Conservation (phyloP, 139 green algal species). For the Haematococcus sp. region DNA sequence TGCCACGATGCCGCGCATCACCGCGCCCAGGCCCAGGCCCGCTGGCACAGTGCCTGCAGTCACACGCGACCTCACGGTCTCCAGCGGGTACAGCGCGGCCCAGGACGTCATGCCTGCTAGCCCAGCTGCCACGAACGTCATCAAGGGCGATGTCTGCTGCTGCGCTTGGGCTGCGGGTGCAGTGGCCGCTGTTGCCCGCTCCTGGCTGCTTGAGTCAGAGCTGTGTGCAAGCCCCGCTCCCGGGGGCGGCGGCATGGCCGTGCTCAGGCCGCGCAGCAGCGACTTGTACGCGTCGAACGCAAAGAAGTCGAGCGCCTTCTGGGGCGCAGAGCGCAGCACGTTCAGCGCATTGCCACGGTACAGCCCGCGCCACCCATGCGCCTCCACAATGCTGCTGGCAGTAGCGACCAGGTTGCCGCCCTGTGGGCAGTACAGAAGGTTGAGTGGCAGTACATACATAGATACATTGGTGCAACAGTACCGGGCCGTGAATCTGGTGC, state of each 20-base stretch:
- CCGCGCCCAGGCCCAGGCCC: conserved; percentile 30
- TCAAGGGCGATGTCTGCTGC: no score
- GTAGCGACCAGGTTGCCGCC: conserved; percentile 18
- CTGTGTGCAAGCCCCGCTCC: conserved; percentile 13
- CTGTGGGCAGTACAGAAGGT: no score
- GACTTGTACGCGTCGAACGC: conserved; percentile 66
- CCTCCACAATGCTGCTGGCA: background rate
- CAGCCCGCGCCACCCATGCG: conserved; percentile 50
- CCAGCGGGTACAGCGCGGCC: conserved; percentile 77
- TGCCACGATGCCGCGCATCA: conserved; percentile 47
- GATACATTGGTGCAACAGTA: background rate
- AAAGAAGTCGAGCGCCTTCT: conserved; percentile 82
- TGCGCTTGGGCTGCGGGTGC: no score
- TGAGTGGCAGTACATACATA: background rate
- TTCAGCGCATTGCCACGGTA: conserved; percentile 82
- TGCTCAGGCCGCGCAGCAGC: conserved; percentile 7
- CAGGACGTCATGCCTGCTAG: conserved; percentile 63
- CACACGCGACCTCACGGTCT: conserved; percentile 55
- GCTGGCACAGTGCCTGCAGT: conserved; percentile 30
- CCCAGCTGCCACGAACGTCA: no score
- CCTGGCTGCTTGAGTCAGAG: background rate
- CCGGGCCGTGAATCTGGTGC: background rate
- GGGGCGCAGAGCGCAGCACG: conserved; percentile 47
- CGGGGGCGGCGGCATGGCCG: conserved; percentile 6
- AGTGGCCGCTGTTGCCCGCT: no score